Conservation (phyloP, 179 eudicot genomes). For the Nepenthes alata region DNA sequence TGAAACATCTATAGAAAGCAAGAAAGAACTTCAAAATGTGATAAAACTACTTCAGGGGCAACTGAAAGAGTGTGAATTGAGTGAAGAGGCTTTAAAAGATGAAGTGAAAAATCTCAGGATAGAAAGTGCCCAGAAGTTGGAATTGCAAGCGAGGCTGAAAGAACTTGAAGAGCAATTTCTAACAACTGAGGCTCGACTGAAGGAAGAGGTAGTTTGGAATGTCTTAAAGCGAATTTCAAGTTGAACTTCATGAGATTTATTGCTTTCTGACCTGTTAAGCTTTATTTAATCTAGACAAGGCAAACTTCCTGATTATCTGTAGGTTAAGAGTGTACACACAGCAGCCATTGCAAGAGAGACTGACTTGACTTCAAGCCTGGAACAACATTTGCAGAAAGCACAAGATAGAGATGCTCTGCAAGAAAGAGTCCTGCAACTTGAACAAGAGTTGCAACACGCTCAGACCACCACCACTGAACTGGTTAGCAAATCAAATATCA, state of each 20-base stretch:
- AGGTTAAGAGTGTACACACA: conserved; percentile 19
- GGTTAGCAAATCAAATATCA: conserved; percentile 18
- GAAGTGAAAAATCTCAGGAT: conserved; percentile 22
- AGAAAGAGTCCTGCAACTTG: conserved; percentile 23
- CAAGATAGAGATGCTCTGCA: conserved; percentile 16
- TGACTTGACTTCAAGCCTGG: conserved; percentile 27
- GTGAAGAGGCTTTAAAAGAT: conserved; percentile 24
- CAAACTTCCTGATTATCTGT: background rate
- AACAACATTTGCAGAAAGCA: conserved; percentile 23
- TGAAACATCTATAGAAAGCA: conserved; percentile 25
- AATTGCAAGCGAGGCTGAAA: conserved; percentile 28
- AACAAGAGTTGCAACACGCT: conserved; percentile 25
- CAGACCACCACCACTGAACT: conserved; percentile 18
- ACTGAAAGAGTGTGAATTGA: conserved; percentile 29
- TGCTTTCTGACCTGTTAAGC: too few relatives aligned
- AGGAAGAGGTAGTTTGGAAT: conserved; percentile 24
- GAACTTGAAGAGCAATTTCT: conserved; percentile 42
- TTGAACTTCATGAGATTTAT: too few relatives aligned
- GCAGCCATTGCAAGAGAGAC: conserved; percentile 26
- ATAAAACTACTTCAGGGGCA: conserved; percentile 42
- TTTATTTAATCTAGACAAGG: background rate
- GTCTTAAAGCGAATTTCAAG: too few relatives aligned
- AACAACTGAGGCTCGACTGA: conserved; percentile 34
- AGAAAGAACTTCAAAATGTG: conserved; percentile 31
- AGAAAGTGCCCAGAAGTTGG: conserved; percentile 18